Evolutionary conservation across 371 early-diverging fungal genomes (phyloP), one percentile per base, ranked within the genome.

Genomic region (Mucor sp.): DNA sequence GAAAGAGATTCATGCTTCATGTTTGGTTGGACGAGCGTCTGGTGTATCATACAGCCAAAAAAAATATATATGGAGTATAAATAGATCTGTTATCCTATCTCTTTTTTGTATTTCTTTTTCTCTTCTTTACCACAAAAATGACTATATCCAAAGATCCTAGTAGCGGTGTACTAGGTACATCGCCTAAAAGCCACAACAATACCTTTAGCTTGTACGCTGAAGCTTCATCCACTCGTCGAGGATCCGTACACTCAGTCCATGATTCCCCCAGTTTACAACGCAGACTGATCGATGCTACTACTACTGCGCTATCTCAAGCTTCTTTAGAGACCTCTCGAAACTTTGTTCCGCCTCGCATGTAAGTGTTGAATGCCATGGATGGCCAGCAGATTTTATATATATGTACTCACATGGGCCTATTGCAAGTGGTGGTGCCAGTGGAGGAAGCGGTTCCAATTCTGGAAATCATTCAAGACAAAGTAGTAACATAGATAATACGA

Each of bases 301-400:
- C 6, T 30, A n/a, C n/a, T n/a, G n/a, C n/a, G n/a, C n/a, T 56
- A 33, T 32, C 66, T 17, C 60, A 56, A 53, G 44, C 50, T 14
- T 21, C 50, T 14, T 21, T 43, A 6, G 66, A 64, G 32, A 8
- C 30, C 11, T 8, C 64, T n/a, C 65, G 25, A 27, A 68, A 65
- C 44, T 74, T 74, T 68, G 75, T 74, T 15, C 75, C 75, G 37
- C 66, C 72, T 57, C 65, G 63, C 66, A 53, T 65, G 75, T 74
- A 71, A 71, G 23, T 25, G 6, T 41, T 33, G 0, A 41, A 41
- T 5, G 41, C n/a, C n/a, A 41, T 41, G 11, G 4, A 41, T 5
- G 17, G 17, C 7, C 48, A 19, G 37, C 37, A 35, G 37, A 35
- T 35, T 33, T 3, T 33, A 33, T 4, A 44, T 19, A 7, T 47